Percentiles rank a stretch among this genome's conserved stretches.
phyloP scores from a whole-genome alignment of 371 early-diverging fungal species.

The Mucor velutinosus region DNA sequence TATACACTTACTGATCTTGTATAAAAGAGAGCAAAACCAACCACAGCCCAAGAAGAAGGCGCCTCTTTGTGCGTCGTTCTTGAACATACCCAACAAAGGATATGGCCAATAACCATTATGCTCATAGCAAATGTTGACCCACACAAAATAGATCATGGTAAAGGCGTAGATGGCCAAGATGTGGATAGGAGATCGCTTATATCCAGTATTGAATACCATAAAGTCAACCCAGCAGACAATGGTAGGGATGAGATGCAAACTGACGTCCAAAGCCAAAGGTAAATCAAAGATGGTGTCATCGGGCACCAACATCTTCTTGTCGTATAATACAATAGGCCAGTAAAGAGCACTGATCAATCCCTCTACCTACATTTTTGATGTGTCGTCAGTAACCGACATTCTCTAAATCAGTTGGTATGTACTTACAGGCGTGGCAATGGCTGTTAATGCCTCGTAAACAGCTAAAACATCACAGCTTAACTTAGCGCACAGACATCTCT shows the following conservation, averaged over 20 bases:
- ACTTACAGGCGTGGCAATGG: conserved; percentile 31
- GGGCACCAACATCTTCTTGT: conserved; percentile 21
- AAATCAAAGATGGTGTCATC: conserved; percentile 11
- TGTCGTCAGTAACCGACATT: background rate
- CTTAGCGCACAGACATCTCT: background rate
- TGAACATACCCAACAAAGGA: conserved; percentile 21
- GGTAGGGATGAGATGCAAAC: conserved; percentile 22
- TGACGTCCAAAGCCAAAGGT: conserved; percentile 18
- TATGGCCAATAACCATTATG: conserved; percentile 26
- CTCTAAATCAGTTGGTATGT: background rate
- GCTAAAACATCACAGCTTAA: background rate
- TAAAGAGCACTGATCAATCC: conserved; percentile 28
- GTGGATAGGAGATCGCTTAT: conserved; percentile 17
- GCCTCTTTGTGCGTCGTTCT: conserved; percentile 11
- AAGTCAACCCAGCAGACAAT: conserved; percentile 20
- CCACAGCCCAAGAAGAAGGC: conserved; percentile 21
- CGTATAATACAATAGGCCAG: conserved; percentile 28
- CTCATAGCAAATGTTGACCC: conserved; percentile 20
- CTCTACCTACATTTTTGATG: conserved; percentile 17
- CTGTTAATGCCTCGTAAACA: conserved; percentile 16
- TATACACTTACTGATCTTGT: conserved; percentile 24
- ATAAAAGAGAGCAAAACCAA: conserved; percentile 19
- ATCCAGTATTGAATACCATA: conserved; percentile 16
- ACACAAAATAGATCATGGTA: conserved; percentile 15
- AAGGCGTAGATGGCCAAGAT: conserved; percentile 21